phyloP scores from a whole-genome alignment of 192 early-diverging fungal species.

The Mortierella claussenii region DNA sequence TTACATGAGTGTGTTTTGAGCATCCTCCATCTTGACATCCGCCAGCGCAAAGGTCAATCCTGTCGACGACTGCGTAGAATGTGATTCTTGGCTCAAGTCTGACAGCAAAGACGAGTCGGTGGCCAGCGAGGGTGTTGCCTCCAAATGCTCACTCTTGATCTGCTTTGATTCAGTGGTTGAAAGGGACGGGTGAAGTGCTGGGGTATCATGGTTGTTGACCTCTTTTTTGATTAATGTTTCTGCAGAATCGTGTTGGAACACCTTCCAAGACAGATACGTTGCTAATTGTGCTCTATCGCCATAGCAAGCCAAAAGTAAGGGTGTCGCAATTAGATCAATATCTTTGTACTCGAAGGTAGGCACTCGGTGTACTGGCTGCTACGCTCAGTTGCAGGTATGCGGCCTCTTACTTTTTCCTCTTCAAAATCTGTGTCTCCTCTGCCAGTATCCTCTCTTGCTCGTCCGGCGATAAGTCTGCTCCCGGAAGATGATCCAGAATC shows the following conservation, averaged over 20 bases:
- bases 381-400: too few species aligned
- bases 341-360: too few species aligned
- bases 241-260: constrained; percentile 12
- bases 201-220: neutral
- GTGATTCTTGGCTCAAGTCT: constrained; percentile 4
- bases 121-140: constrained; percentile 3
- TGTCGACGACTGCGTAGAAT: neutral
- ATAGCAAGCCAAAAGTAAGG: too few species aligned
- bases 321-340: too few species aligned
- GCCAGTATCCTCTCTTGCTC: constrained; percentile 35
- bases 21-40: constrained; percentile 31
- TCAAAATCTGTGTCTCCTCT: constrained; percentile 35
- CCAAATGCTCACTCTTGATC: constrained; percentile 1
- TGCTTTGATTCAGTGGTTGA: neutral
- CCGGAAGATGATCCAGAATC: constrained; percentile 55
- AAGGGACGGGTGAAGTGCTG: neutral
- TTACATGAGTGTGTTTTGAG: neutral
- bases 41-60: constrained; percentile 7
- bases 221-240: neutral
- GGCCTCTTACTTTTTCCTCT: constrained; percentile 41
- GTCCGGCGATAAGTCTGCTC: constrained; percentile 52
- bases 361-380: too few species aligned
- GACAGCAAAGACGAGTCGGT: constrained; percentile 6
- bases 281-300: constrained; percentile 22
- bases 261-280: constrained; percentile 31